Evolutionary conservation across 2,329 filamentous ascomycete genomes (phyloP).

Genomic region (Sarocladium oryzae): DNA sequence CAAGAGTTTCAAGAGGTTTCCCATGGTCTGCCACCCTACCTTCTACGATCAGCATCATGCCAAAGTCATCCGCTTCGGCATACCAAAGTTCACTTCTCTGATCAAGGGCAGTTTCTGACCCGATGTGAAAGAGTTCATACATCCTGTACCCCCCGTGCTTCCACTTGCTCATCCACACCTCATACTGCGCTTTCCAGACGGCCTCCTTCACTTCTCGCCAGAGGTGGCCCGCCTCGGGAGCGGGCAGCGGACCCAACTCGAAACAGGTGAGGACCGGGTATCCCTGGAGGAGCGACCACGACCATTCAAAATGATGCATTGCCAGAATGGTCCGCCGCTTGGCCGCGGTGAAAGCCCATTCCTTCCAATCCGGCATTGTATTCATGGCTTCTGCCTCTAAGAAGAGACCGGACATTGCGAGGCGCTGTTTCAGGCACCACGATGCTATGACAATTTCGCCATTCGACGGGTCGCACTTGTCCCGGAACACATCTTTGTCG

Average conservation of each 20-base stretch:
- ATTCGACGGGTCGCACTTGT: not conserved
- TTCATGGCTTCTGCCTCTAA: slow-evolving; percentile 10
- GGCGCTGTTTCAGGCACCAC: slow-evolving; percentile 14
- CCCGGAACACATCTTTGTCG: not conserved
- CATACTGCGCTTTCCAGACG: slow-evolving; percentile 10
- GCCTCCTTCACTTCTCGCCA: slow-evolving; percentile 12
- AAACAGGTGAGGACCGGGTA: slow-evolving; percentile 16
- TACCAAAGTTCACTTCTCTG: slow-evolving; percentile 14
- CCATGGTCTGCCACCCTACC: slow-evolving; percentile 9
- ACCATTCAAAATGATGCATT: slow-evolving; percentile 16
- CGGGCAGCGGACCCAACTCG: slow-evolving; percentile 15
- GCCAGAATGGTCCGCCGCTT: slow-evolving; percentile 15
- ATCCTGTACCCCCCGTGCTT: slow-evolving; percentile 12
- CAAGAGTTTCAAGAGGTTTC: not conserved
- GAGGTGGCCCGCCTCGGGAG: slow-evolving; percentile 12
- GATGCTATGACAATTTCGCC: slow-evolving; percentile 11
- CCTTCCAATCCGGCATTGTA: slow-evolving; percentile 11
- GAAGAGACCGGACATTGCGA: slow-evolving; percentile 13
- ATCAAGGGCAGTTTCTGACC: slow-evolving; percentile 7
- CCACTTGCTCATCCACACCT: slow-evolving; percentile 13
- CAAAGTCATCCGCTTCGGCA: slow-evolving; percentile 15
- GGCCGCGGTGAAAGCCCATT: slow-evolving; percentile 14
- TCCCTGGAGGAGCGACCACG: slow-evolving; percentile 14
- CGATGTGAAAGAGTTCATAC: slow-evolving; percentile 14
- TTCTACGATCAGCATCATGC: slow-evolving; percentile 15